phyloP scores from a whole-genome alignment of 1,284 basidiomycete genomes.

The Leccinum subspadiceum region DNA sequence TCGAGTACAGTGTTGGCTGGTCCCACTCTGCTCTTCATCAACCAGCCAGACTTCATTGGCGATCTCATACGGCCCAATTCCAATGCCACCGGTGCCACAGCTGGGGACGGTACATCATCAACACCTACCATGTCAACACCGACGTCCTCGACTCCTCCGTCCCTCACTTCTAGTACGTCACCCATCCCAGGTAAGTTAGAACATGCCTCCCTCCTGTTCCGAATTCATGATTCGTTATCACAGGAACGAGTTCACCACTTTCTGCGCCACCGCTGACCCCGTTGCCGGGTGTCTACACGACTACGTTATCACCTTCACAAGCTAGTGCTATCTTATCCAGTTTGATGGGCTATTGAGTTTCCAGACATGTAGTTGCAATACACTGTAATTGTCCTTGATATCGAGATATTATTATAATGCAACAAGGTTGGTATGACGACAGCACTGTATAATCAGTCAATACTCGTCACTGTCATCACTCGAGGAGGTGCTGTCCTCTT shows the following conservation, averaged over 20 bases:
- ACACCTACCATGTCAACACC: slow-evolving; percentile 6
- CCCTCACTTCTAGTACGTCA: slow-evolving; percentile 43
- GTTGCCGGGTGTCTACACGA: slow-evolving; percentile 3
- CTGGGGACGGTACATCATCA: not conserved
- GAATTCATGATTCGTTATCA: not conserved
- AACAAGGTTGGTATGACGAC: slow-evolving; percentile 4
- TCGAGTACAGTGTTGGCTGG: slow-evolving; percentile 58
- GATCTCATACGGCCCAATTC: slow-evolving; percentile 40
- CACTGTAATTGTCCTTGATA: slow-evolving; percentile 1
- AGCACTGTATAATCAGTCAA: slow-evolving; percentile 25
- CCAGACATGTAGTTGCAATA: slow-evolving; percentile 1
- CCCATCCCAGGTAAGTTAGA: slow-evolving; percentile 38
- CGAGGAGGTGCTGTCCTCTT: slow-evolving; percentile 57
- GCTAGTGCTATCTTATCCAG: slow-evolving; percentile 17
- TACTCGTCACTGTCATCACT: slow-evolving; percentile 74
- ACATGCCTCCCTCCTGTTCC: not conserved
- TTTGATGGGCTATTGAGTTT: slow-evolving; percentile 6
- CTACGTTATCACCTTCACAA: slow-evolving; percentile 13
- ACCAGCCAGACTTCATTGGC: slow-evolving; percentile 48
- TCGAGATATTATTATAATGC: slow-evolving; percentile 9
- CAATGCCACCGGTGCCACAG: not conserved
- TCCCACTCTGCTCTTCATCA: slow-evolving; percentile 67
- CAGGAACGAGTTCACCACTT: slow-evolving; percentile 1
- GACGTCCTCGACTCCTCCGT: slow-evolving; percentile 7
- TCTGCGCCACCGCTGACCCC: slow-evolving; percentile 2